Conservation (phyloP, 352 stramenopile genomes). For the Hyaloperonospora brassicae region DNA sequence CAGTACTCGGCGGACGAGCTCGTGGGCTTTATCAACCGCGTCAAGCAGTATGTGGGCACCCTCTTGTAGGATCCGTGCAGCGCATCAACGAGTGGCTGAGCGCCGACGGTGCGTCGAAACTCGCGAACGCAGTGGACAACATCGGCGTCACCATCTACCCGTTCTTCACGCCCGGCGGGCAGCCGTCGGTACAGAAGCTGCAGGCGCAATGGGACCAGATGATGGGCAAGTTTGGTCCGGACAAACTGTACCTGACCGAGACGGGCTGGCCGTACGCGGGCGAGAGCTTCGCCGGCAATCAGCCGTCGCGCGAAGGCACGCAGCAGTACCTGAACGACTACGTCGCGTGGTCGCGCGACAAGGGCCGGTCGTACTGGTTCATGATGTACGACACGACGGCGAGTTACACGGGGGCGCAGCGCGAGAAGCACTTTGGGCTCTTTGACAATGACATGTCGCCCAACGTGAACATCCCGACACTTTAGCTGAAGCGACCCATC, state of each 20-base stretch:
- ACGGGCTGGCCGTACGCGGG: conserved; percentile 48
- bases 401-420: conserved; percentile 34
- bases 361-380: conserved; percentile 38
- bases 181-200: conserved; percentile 42
- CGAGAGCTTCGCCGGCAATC: conserved; percentile 21
- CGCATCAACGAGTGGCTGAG: conserved; percentile 55
- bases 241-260: conserved; percentile 47
- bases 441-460: conserved; percentile 6
- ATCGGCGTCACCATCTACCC: conserved; percentile 44
- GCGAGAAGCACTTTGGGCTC: conserved; percentile 54
- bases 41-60: conserved; percentile 38
- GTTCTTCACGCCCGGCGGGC: conserved; percentile 33
- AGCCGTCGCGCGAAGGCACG: conserved; percentile 26
- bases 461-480: not conserved
- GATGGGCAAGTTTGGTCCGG: conserved; percentile 25
- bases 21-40: conserved; percentile 33
- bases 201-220: conserved; percentile 42
- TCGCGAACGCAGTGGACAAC: conserved; percentile 28
- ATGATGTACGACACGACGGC: conserved; percentile 54
- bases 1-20: conserved; percentile 30
- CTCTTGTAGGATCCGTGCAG: conserved; percentile 56
- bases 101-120: conserved; percentile 15
- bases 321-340: conserved; percentile 41
- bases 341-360: conserved; percentile 12
- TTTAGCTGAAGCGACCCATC: too few species aligned